A percentile compares a stretch with the other conserved stretches of the same genome.
These are phyloP conservation scores for Posidonia oceanica DNA, from an alignment of 116 monocot genomes.

Conservation along the genomic window DNA sequence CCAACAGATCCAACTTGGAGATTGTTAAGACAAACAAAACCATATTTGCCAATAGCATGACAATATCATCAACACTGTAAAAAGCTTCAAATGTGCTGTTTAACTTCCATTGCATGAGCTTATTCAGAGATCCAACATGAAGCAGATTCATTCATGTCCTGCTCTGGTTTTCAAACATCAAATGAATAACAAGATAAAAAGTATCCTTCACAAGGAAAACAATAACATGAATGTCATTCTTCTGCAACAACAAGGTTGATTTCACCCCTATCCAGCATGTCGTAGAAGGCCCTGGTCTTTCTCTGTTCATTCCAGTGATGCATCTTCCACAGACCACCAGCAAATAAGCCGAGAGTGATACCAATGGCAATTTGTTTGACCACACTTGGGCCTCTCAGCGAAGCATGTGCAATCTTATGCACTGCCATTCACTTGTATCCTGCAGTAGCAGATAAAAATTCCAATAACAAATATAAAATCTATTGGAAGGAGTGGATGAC, in stretches of 20 bases:
- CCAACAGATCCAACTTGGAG: too few species aligned
- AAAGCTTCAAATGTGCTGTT: too few species aligned
- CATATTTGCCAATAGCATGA: neutral
- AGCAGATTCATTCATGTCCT: neutral
- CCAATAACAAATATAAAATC: neutral
- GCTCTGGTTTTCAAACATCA: neutral
- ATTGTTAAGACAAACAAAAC: neutral
- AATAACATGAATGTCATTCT: slow-evolving; percentile 8
- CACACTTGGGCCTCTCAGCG: slow-evolving; percentile 25
- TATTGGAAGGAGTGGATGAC: neutral
- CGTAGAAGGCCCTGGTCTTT: slow-evolving; percentile 27
- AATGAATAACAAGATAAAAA: neutral
- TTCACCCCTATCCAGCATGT: slow-evolving; percentile 34
- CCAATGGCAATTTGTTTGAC: slow-evolving; percentile 27
- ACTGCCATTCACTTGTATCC: slow-evolving; percentile 3
- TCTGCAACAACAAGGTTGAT: slow-evolving; percentile 19
- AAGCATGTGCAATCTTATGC: slow-evolving; percentile 20
- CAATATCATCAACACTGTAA: neutral
- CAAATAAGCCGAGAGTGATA: slow-evolving; percentile 19
- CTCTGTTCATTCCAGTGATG: slow-evolving; percentile 38
- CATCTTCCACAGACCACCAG: slow-evolving; percentile 35
- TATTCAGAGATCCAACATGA: too few species aligned
- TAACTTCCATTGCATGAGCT: too few species aligned
- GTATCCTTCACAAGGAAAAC: neutral
- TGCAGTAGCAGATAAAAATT: neutral